Conservation (phyloP, 2,329 filamentous ascomycete species). For the Rhinocladiella similis region DNA sequence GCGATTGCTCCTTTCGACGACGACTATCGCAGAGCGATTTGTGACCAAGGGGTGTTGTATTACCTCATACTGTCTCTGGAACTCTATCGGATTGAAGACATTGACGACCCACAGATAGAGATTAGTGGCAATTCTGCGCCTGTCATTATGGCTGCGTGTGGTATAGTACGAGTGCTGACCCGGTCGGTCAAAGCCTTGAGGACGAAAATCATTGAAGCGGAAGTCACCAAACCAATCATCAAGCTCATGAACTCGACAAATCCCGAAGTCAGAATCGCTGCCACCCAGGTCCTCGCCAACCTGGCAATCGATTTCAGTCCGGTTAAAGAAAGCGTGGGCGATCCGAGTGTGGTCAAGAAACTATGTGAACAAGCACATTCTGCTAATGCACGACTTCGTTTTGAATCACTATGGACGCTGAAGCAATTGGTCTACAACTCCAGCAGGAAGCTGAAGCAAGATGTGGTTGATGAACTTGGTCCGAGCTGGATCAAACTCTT, state of each 20-base stretch:
- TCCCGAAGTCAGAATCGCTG: slow-evolving; percentile 79
- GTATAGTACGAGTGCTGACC: slow-evolving; percentile 76
- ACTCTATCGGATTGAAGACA: slow-evolving; percentile 43
- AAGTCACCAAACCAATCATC: slow-evolving; percentile 75
- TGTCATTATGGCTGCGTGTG: slow-evolving; percentile 83
- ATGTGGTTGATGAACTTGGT: slow-evolving; percentile 74
- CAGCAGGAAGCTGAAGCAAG: slow-evolving; percentile 70
- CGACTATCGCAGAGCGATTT: slow-evolving; percentile 76
- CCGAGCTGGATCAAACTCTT: slow-evolving; percentile 78
- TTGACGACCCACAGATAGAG: slow-evolving; percentile 2
- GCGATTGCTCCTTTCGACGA: slow-evolving; percentile 80
- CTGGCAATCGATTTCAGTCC: slow-evolving; percentile 86
- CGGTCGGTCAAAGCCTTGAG: slow-evolving; percentile 81
- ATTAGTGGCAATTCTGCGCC: slow-evolving; percentile 70
- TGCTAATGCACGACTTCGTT: slow-evolving; percentile 71
- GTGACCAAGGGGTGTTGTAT: slow-evolving; percentile 76
- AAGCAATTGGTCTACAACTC: slow-evolving; percentile 83
- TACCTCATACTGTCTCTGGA: slow-evolving; percentile 83
- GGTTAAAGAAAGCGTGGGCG: slow-evolving; percentile 77
- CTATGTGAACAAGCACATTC: slow-evolving; percentile 85
- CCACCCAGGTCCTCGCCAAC: slow-evolving; percentile 82
- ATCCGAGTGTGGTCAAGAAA: slow-evolving; percentile 71
- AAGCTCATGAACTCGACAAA: slow-evolving; percentile 72
- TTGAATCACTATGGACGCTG: slow-evolving; percentile 89
- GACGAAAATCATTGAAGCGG: slow-evolving; percentile 83